Evolutionary conservation across 352 stramenopile genomes (phyloP).

Genomic region (Phytophthora sojae): DNA sequence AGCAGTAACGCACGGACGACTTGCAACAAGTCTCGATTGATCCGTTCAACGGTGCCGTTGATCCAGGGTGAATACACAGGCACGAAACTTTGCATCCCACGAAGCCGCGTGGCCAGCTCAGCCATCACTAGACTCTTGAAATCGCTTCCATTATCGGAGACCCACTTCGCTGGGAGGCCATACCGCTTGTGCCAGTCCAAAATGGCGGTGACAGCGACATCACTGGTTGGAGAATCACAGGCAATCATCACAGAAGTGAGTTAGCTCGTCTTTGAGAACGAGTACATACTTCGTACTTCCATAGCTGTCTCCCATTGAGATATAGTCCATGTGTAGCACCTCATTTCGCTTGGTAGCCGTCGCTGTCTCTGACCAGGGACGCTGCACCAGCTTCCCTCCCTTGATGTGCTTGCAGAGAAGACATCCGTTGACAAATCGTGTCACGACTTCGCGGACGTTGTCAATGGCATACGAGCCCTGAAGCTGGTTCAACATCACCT

Average conservation of each 20-base stretch:
- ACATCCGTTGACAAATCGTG: conserved; percentile 7
- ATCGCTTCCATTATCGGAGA: too few species aligned
- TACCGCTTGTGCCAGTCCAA: conserved; percentile 10
- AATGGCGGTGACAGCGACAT: conserved; percentile 12
- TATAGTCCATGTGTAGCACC: conserved; percentile 16
- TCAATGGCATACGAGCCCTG: conserved; percentile 3
- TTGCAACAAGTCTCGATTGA: not conserved
- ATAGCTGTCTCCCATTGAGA: conserved; percentile 13
- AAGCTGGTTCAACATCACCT: conserved; percentile 3
- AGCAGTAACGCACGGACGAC: not conserved
- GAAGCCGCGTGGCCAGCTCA: too few species aligned
- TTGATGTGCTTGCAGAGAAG: conserved; percentile 7
- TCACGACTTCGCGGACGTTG: not conserved
- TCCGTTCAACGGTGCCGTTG: not conserved
- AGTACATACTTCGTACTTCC: conserved; percentile 15
- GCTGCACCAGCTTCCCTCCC: conserved; percentile 4
- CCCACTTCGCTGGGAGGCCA: conserved; percentile 6
- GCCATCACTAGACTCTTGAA: too few species aligned
- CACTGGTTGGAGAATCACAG: conserved; percentile 13
- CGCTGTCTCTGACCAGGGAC: conserved; percentile 8
- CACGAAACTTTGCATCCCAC: too few species aligned
- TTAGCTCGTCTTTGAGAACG: conserved; percentile 18
- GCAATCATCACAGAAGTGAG: conserved; percentile 12
- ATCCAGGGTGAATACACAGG: conserved; percentile 19
- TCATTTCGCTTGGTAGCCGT: conserved; percentile 7